These are phyloP conservation scores for Hippophae gyantsensis DNA, from an alignment of 306 rosid species.

Conservation along the genomic window DNA sequence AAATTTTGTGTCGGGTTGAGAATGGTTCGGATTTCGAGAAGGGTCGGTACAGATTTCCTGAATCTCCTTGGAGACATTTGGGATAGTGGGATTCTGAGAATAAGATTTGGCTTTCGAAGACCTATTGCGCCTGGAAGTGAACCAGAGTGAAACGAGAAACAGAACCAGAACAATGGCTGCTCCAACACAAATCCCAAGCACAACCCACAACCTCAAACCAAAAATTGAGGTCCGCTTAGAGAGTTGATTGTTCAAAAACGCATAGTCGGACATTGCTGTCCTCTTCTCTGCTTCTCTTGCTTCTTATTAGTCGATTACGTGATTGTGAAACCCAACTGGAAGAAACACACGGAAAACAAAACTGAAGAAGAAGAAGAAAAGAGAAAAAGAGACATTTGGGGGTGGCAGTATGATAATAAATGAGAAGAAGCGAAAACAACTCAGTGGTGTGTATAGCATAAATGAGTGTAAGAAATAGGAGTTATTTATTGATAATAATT, in stretches of 20 bases:
- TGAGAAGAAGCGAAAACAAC: too few relatives aligned
- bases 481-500: too few relatives aligned
- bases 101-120: conserved; percentile 23
- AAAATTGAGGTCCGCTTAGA: conserved; percentile 45
- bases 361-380: neutral
- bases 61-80: conserved; percentile 52
- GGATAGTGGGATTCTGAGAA: conserved; percentile 24
- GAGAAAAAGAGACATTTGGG: neutral
- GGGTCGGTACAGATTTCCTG: conserved; percentile 48
- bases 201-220: conserved; percentile 51
- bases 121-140: conserved; percentile 35
- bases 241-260: conserved; percentile 49
- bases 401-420: conserved; percentile 4
- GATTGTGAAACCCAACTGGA: neutral
- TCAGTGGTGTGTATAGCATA: too few relatives aligned
- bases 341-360: neutral
- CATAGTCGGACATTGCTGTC: conserved; percentile 32
- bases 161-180: conserved; percentile 56
- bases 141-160: conserved; percentile 47
- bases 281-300: neutral
- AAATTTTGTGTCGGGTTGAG: conserved; percentile 25
- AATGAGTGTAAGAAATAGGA: too few relatives aligned
- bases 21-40: conserved; percentile 19
- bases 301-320: neutral
- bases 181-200: conserved; percentile 54